These are phyloP conservation scores for Tricholomella constricta DNA, from an alignment of 768 basidiomycete genomes.

Conservation along the genomic window DNA sequence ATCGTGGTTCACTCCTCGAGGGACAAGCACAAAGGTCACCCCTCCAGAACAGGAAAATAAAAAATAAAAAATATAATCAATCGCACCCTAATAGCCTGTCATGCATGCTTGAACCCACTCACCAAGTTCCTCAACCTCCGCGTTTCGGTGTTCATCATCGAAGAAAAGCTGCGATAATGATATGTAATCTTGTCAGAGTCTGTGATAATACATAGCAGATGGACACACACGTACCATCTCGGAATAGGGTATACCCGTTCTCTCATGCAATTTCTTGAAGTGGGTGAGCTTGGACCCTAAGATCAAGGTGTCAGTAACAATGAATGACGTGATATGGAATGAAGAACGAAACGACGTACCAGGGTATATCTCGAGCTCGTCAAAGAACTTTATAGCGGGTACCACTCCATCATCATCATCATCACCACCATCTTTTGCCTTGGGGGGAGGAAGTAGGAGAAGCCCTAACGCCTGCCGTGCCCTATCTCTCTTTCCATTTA, in stretches of 20 bases:
- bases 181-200: no score
- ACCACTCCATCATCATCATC: constrained; percentile 31
- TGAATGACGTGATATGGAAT: background rate
- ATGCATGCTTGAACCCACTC: no score
- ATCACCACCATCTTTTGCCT: no score
- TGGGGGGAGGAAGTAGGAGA: constrained; percentile 55
- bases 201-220: no score
- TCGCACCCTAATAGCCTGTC: no score
- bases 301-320: background rate
- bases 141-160: constrained; percentile 69
- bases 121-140: constrained; percentile 65
- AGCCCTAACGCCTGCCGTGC: constrained; percentile 78
- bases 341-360: constrained; percentile 34
- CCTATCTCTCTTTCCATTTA: no score
- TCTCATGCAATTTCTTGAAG: constrained; percentile 71
- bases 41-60: constrained; percentile 39
- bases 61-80: no score
- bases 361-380: constrained; percentile 75
- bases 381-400: constrained; percentile 63
- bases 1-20: constrained; percentile 57
- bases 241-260: constrained; percentile 75
- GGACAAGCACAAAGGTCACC: constrained; percentile 80
- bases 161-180: constrained; percentile 54
- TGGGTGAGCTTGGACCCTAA: constrained; percentile 80
- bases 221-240: constrained; percentile 61